A percentile compares a stretch with the other conserved stretches of the same genome.
phyloP scores from a whole-genome alignment of 495 filamentous ascomycete genomes.

The Aspergillus avenaceus region DNA sequence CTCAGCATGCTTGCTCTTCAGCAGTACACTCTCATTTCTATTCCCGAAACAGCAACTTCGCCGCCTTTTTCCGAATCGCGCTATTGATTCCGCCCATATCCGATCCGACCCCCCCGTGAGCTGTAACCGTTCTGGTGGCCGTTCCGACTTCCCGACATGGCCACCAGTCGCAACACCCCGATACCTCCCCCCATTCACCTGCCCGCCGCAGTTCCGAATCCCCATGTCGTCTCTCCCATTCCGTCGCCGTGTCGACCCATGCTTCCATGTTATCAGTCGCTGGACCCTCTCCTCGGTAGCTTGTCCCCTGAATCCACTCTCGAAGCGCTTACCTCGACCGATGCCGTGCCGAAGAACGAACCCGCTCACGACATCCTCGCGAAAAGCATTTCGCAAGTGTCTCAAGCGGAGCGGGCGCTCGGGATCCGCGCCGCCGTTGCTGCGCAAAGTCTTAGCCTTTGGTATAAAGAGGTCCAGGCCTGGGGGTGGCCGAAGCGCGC shows the following conservation, averaged over 20 bases:
- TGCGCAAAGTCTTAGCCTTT: slow-evolving; percentile 67
- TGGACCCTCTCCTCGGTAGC: slow-evolving; percentile 51
- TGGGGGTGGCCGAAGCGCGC: slow-evolving; percentile 67
- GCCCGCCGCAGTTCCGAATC: slow-evolving; percentile 21
- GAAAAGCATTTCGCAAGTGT: slow-evolving; percentile 62
- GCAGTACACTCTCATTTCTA: slow-evolving; percentile 12
- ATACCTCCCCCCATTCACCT: slow-evolving; percentile 27
- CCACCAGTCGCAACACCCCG: slow-evolving; percentile 26
- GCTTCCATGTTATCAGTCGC: slow-evolving; percentile 24
- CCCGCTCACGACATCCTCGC: slow-evolving; percentile 51
- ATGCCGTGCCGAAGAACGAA: slow-evolving; percentile 49
- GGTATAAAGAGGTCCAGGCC: slow-evolving; percentile 68
- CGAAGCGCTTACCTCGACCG: slow-evolving; percentile 49
- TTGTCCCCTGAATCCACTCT: slow-evolving; percentile 54
- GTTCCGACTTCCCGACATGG: slow-evolving; percentile 50
- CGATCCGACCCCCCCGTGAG: slow-evolving; percentile 4
- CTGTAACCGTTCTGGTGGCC: slow-evolving; percentile 1
- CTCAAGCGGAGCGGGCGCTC: slow-evolving; percentile 63
- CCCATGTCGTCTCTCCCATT: slow-evolving; percentile 17
- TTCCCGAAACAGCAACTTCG: slow-evolving; percentile 14
- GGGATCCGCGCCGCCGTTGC: slow-evolving; percentile 71
- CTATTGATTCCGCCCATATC: slow-evolving; percentile 7
- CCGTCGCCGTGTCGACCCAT: slow-evolving; percentile 24
- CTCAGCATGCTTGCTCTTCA: slow-evolving; percentile 28
- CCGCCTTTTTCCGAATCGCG: slow-evolving; percentile 16